phyloP scores from a whole-genome alignment of 2,329 filamentous ascomycete genomes.

The Ceratocystis colombiana region DNA sequence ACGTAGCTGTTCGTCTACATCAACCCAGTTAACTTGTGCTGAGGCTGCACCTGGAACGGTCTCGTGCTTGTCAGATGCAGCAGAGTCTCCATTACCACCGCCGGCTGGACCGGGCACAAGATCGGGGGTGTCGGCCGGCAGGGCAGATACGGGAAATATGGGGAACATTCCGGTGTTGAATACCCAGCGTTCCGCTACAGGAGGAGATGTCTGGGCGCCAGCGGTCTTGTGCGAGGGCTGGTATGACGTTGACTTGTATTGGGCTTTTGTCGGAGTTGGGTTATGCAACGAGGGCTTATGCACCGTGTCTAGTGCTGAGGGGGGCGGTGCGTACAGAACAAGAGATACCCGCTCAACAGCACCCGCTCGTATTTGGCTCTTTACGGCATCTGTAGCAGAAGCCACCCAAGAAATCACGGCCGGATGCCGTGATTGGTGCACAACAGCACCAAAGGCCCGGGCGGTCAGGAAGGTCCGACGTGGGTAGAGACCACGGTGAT shows the following conservation, averaged over 20 bases:
- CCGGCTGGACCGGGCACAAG: slow-evolving; percentile 25
- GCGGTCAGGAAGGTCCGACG: slow-evolving; percentile 64
- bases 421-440: slow-evolving; percentile 78
- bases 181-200: slow-evolving; percentile 22
- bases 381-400: slow-evolving; percentile 65
- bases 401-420: slow-evolving; percentile 76
- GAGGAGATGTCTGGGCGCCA: not conserved
- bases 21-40: slow-evolving; percentile 39
- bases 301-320: slow-evolving; percentile 17
- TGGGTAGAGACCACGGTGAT: slow-evolving; percentile 72
- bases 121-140: slow-evolving; percentile 31
- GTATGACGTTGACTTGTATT: too few species aligned
- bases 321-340: slow-evolving; percentile 36
- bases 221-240: not conserved
- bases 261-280: slow-evolving; percentile 2
- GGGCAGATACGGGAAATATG: slow-evolving; percentile 2
- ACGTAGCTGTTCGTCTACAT: slow-evolving; percentile 64
- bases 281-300: not conserved
- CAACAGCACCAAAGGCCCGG: slow-evolving; percentile 71
- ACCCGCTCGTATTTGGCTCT: slow-evolving; percentile 55
- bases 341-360: slow-evolving; percentile 40
- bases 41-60: slow-evolving; percentile 25
- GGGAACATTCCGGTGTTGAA: slow-evolving; percentile 22
- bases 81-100: not conserved
- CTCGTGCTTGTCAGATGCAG: slow-evolving; percentile 25